Conservation (phyloP, 106 monocot species). For the Phalaenopsis aphrodite region DNA sequence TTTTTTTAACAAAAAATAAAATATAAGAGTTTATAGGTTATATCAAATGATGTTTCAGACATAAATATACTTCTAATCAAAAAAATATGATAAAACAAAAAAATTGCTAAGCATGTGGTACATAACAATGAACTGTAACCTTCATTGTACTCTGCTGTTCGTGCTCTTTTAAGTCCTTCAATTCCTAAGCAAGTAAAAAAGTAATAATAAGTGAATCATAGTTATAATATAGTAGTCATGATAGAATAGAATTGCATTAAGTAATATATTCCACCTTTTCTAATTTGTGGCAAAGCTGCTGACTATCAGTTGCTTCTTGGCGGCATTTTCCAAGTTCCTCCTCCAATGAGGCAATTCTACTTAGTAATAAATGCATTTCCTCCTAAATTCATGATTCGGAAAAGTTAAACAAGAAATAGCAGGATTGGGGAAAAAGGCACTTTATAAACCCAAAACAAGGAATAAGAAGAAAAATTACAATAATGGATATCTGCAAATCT, state of each 20-base stretch:
- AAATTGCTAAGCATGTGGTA: background rate
- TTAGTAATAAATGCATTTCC: conserved; percentile 51
- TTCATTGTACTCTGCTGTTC: conserved; percentile 73
- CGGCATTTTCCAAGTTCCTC: conserved; percentile 59
- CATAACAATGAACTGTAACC: conserved; percentile 23
- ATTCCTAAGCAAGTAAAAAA: conserved; percentile 37
- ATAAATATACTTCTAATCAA: background rate
- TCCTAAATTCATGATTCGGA: conserved; percentile 38
- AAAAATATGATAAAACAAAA: background rate
- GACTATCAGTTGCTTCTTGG: conserved; percentile 47
- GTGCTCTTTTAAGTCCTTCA: conserved; percentile 71
- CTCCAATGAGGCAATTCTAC: conserved; percentile 64
- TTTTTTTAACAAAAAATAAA: background rate
- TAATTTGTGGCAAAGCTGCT: conserved; percentile 34
- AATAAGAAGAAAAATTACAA: background rate
- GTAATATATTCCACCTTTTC: conserved; percentile 50
- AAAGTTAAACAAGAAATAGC: conserved; percentile 5
- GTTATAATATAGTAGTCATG: conserved; percentile 6
- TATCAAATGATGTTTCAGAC: background rate
- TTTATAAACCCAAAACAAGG: background rate
- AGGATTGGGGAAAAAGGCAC: background rate
- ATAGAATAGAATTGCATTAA: background rate
- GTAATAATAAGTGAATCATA: background rate
- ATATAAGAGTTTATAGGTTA: background rate
- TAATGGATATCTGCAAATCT: background rate